These are phyloP conservation scores for Leishmania martiniquensis DNA, from an alignment of 208 protist genomes.

Conservation along the genomic window DNA sequence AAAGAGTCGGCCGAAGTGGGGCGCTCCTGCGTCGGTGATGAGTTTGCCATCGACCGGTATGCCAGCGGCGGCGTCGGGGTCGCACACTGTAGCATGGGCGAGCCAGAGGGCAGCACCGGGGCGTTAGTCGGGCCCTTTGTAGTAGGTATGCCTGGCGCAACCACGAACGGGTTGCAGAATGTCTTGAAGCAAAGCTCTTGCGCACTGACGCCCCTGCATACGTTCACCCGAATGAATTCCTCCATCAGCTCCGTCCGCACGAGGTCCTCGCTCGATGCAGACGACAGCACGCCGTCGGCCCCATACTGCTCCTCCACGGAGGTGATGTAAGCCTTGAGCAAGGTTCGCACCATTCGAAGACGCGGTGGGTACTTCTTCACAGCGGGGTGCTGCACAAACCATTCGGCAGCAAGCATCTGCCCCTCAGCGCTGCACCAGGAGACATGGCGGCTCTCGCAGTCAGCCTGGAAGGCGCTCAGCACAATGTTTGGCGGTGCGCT, in stretches of 20 bases:
- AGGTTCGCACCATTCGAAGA: constrained; percentile 45
- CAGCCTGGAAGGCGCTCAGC: constrained; percentile 66
- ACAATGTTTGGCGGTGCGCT: constrained; percentile 54
- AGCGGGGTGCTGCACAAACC: constrained; percentile 67
- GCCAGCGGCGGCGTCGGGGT: not conserved
- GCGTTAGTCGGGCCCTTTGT: not conserved
- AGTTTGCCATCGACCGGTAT: not conserved
- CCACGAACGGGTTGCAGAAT: constrained; percentile 55
- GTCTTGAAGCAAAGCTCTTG: constrained; percentile 68
- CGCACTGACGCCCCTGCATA: constrained; percentile 15
- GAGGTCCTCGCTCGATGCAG: constrained; percentile 33
- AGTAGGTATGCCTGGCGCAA: constrained; percentile 2
- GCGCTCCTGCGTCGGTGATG: constrained; percentile 9
- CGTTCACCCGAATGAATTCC: constrained; percentile 55
- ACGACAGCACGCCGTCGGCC: not conserved
- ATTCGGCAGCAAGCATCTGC: constrained; percentile 54
- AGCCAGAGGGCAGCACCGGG: not conserved
- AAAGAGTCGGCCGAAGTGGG: not conserved
- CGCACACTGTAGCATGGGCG: constrained; percentile 2
- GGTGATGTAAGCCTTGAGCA: constrained; percentile 73
- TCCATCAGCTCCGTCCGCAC: constrained; percentile 65
- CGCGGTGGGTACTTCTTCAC: constrained; percentile 57
- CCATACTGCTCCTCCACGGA: constrained; percentile 52
- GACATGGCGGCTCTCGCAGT: constrained; percentile 55
- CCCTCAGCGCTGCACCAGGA: constrained; percentile 50